Evolutionary conservation across 768 basidiomycete species (phyloP).

Genomic region (Pulveroboletus sp.): DNA sequence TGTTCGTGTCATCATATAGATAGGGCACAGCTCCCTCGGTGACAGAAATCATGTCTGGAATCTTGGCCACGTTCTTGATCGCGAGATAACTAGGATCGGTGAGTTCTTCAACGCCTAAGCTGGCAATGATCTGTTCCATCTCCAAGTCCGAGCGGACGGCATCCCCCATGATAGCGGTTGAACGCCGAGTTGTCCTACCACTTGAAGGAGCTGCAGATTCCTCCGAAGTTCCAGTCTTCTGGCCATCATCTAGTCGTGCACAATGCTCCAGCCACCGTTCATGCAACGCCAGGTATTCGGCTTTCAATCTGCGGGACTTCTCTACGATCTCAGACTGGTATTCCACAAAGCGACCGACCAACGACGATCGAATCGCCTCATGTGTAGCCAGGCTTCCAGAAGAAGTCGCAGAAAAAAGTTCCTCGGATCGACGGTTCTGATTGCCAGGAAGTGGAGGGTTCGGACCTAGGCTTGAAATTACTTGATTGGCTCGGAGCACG

Average conservation of each 20-base stretch:
- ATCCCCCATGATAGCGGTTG: slow-evolving; percentile 73
- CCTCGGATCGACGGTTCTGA: slow-evolving; percentile 47
- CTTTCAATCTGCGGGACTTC: slow-evolving; percentile 56
- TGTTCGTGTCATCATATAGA: slow-evolving; percentile 82
- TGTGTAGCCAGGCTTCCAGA: slow-evolving; percentile 38
- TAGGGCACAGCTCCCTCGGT: slow-evolving; percentile 57
- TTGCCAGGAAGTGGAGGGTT: slow-evolving; percentile 27
- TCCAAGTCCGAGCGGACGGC: slow-evolving; percentile 93
- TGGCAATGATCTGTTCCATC: slow-evolving; percentile 97
- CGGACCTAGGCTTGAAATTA: slow-evolving; percentile 35
- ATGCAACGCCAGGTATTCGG: slow-evolving; percentile 68
- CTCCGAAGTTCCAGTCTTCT: slow-evolving; percentile 31
- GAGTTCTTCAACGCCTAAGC: slow-evolving; percentile 85
- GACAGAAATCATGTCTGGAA: slow-evolving; percentile 89
- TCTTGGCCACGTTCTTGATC: slow-evolving; percentile 75
- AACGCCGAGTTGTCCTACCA: slow-evolving; percentile 69
- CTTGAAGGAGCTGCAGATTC: slow-evolving; percentile 40
- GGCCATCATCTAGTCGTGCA: slow-evolving; percentile 55
- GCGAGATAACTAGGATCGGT: slow-evolving; percentile 93
- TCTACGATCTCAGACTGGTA: slow-evolving; percentile 48
- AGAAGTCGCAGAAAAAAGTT: slow-evolving; percentile 39
- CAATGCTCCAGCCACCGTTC: slow-evolving; percentile 75
- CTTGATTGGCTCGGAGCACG: slow-evolving; percentile 58
- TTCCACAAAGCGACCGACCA: slow-evolving; percentile 53
- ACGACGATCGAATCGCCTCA: slow-evolving; percentile 41